These are phyloP conservation scores for Zhuliangozyma blackwelliae DNA, from an alignment of 1,139 yeast species.

Conservation along the genomic window DNA sequence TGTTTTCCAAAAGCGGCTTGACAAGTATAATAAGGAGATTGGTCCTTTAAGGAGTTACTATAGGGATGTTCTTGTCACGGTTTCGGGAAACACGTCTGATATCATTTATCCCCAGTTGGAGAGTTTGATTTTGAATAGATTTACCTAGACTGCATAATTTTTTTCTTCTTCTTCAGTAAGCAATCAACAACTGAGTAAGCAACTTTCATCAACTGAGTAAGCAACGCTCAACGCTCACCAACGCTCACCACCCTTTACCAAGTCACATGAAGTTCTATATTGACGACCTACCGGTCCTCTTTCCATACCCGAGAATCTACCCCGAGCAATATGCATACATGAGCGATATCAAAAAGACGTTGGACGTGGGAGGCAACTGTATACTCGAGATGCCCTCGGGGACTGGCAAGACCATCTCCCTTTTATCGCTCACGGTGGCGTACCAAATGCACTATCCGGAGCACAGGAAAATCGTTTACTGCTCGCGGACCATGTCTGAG, in stretches of 20 bases:
- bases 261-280: slow-evolving; percentile 81
- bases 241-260: too few relatives aligned
- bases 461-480: slow-evolving; percentile 87
- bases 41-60: slow-evolving; percentile 66
- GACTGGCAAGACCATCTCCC: slow-evolving; percentile 93
- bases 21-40: slow-evolving; percentile 55
- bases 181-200: too few relatives aligned
- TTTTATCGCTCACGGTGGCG: slow-evolving; percentile 86
- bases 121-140: slow-evolving; percentile 31
- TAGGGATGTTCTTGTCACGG: slow-evolving; percentile 51
- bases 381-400: slow-evolving; percentile 99
- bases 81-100: slow-evolving; percentile 79
- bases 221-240: too few relatives aligned
- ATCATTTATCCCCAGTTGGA: slow-evolving; percentile 71
- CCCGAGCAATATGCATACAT: slow-evolving; percentile 98
- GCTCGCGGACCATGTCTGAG: slow-evolving; percentile 99
- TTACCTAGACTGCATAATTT: slow-evolving; percentile 8
- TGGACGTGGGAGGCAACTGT: slow-evolving; percentile 97
- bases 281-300: slow-evolving; percentile 90
- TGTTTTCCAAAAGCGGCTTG: slow-evolving; percentile 65
- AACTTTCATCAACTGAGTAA: too few relatives aligned
- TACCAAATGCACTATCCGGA: slow-evolving; percentile 96
- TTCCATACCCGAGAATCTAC: slow-evolving; percentile 95
- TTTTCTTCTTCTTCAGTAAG: too few relatives aligned
- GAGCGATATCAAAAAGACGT: slow-evolving; percentile 89